Conservation (phyloP, 352 stramenopile genomes). For the Albugo laibachii region DNA sequence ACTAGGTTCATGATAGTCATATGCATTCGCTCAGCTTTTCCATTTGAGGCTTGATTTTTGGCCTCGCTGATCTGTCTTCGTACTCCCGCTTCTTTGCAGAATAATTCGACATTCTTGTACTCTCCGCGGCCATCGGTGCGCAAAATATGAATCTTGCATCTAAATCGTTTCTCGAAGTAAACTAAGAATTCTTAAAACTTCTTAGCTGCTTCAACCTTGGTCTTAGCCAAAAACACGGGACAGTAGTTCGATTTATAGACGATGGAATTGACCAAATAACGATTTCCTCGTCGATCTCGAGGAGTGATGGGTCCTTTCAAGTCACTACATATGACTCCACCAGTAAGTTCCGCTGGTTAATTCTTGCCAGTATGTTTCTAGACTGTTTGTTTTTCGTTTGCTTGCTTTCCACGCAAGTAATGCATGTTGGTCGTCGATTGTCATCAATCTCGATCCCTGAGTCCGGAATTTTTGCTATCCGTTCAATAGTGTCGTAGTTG, state of each 20-base stretch:
- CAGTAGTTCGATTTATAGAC: no score
- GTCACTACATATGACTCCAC: no score
- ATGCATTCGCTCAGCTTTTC: slow-evolving; percentile 17
- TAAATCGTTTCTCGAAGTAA: no score
- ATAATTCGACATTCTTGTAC: slow-evolving; percentile 12
- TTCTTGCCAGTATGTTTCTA: not conserved
- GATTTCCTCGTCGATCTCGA: no score
- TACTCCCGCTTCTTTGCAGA: slow-evolving; percentile 10
- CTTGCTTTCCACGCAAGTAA: not conserved
- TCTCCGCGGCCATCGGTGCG: slow-evolving; percentile 3
- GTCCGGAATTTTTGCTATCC: not conserved
- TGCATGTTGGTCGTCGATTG: not conserved
- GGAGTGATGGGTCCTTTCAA: no score
- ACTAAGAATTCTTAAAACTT: no score
- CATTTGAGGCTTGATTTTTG: slow-evolving; percentile 11
- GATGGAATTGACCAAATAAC: no score
- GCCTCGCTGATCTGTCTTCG: slow-evolving; percentile 9
- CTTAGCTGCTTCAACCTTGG: no score
- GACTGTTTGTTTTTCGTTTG: slow-evolving; percentile 1
- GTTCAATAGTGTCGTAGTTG: slow-evolving; percentile 1
- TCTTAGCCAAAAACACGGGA: no score
- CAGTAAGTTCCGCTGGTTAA: not conserved
- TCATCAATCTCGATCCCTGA: not conserved
- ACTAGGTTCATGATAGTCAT: slow-evolving; percentile 14
- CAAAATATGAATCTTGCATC: no score